Evolutionary conservation across 2,329 filamentous ascomycete species (phyloP).

Genomic region (Tolypocladium guangdongense): DNA sequence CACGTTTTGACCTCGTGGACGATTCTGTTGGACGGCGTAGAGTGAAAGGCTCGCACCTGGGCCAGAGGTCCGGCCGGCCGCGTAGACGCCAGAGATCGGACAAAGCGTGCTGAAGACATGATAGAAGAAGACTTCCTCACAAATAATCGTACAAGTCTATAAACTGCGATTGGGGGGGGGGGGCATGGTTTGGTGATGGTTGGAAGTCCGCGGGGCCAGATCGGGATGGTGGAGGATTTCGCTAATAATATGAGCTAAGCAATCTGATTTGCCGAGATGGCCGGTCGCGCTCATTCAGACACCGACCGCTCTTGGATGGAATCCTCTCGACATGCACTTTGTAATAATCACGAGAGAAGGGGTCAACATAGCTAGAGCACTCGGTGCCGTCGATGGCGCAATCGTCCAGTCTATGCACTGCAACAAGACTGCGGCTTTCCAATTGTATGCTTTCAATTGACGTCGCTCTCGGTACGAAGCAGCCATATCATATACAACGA

Average conservation of each 20-base stretch:
- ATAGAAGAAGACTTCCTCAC: neutral
- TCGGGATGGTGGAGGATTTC: neutral
- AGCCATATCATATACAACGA: neutral
- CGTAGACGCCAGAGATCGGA: neutral
- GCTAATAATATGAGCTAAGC: neutral
- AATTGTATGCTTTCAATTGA: neutral
- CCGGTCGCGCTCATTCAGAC: neutral
- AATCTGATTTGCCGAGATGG: neutral
- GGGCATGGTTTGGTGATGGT: neutral
- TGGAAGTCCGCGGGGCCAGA: neutral
- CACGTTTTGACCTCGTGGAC: slow-evolving; percentile 33
- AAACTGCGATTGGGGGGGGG: neutral
- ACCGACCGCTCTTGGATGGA: neutral
- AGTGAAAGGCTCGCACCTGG: slow-evolving; percentile 18
- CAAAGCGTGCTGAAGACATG: neutral
- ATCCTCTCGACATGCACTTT: neutral
- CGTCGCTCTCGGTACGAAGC: neutral
- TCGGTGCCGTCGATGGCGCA: no score
- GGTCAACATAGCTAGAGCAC: no score
- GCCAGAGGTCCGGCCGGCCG: neutral
- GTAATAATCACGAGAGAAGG: neutral
- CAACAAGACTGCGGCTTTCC: neutral
- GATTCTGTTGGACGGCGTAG: slow-evolving; percentile 28
- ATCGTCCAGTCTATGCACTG: no score
- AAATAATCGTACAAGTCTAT: neutral